A percentile compares a stretch with the other conserved stretches of the same genome.
Conservation (phyloP, 352 stramenopile genomes). For the Aphanomyces cochlioides region DNA sequence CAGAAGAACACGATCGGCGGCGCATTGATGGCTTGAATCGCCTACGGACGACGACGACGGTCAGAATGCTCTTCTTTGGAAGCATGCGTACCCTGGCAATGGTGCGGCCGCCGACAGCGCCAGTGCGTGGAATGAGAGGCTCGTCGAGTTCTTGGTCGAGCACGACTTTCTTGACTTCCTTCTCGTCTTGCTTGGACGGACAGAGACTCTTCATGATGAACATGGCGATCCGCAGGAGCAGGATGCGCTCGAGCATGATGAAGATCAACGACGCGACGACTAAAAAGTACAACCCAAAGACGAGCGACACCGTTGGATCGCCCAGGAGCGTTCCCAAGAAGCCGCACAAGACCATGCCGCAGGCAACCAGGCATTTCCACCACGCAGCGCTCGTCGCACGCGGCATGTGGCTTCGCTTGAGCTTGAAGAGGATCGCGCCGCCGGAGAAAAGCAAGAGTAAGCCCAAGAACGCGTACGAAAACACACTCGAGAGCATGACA, state of each 20-base stretch:
- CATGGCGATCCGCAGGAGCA: conserved; percentile 47
- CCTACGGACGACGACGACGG: background rate
- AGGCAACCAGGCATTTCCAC: conserved; percentile 43
- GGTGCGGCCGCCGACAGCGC: conserved; percentile 57
- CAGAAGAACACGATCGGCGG: conserved; percentile 89
- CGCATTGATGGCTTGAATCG: conserved; percentile 56
- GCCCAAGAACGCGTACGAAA: conserved; percentile 81
- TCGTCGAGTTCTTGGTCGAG: conserved; percentile 14
- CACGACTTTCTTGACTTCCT: background rate
- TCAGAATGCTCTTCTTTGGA: too few species aligned
- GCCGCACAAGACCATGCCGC: conserved; percentile 47
- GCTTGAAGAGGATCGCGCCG: conserved; percentile 83
- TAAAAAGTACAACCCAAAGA: conserved; percentile 60
- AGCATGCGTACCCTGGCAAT: conserved; percentile 2
- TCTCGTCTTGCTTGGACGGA: conserved; percentile 36
- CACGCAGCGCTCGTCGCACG: conserved; percentile 64
- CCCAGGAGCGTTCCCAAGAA: conserved; percentile 53
- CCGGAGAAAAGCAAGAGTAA: conserved; percentile 80
- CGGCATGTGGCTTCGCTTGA: conserved; percentile 79
- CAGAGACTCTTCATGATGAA: conserved; percentile 42
- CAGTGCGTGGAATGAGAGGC: conserved; percentile 37
- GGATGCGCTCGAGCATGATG: conserved; percentile 65
- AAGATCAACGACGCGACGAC: conserved; percentile 47
- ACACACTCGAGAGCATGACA: conserved; percentile 73
- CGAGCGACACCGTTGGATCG: conserved; percentile 43